Percentiles rank a stretch among this genome's conserved stretches.
Conservation (phyloP, 192 early-diverging fungal species). For the Podila verticillata region DNA sequence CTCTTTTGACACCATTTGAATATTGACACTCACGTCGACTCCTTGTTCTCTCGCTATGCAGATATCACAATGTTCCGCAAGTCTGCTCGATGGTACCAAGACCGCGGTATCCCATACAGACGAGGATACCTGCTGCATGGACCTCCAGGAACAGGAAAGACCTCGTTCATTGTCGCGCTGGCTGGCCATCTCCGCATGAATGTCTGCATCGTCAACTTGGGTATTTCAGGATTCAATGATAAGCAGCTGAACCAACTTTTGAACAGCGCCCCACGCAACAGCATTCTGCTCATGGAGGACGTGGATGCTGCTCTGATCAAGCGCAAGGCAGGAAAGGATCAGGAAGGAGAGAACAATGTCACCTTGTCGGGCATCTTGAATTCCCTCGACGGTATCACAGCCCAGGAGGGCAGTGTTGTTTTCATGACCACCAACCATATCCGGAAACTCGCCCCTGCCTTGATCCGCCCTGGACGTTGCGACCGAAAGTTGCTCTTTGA, state of each 20-base stretch:
- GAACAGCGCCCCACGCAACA: constrained; percentile 52
- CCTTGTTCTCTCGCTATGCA: background rate
- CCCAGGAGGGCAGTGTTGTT: constrained; percentile 59
- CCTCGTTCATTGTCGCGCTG: constrained; percentile 59
- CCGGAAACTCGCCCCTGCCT: constrained; percentile 53
- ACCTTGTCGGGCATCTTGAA: constrained; percentile 60
- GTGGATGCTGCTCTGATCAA: constrained; percentile 45
- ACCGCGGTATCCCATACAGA: constrained; percentile 62
- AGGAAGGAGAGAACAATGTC: constrained; percentile 32
- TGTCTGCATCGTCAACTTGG: constrained; percentile 59
- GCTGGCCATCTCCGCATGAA: constrained; percentile 63
- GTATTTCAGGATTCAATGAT: constrained; percentile 54
- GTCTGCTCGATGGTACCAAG: constrained; percentile 56
- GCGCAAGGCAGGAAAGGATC: constrained; percentile 38
- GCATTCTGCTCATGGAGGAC: constrained; percentile 65
- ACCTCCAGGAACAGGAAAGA: constrained; percentile 65
- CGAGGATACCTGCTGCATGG: constrained; percentile 63
- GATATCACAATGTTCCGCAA: constrained; percentile 58
- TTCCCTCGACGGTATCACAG: constrained; percentile 62
- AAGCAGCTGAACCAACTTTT: constrained; percentile 53
- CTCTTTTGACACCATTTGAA: background rate
- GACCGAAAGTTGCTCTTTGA: constrained; percentile 62
- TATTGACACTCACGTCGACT: background rate
- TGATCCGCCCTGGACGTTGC: constrained; percentile 63
- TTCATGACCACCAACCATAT: constrained; percentile 65